Conservation (phyloP, 345 rosid species). For the Eucalyptus marginata region DNA sequence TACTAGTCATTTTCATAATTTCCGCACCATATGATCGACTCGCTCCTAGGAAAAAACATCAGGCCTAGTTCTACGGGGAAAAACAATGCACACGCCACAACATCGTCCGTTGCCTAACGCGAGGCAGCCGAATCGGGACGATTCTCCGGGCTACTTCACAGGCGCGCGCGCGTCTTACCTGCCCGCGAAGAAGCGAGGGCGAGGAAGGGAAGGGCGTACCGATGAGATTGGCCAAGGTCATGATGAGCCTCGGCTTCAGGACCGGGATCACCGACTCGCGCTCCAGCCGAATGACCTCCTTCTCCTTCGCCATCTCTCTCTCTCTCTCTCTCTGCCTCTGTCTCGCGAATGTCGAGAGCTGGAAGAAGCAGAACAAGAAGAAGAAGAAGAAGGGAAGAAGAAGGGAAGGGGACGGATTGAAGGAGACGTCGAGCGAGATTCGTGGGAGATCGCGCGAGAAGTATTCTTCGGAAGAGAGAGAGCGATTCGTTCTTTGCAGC, state of each 20-base stretch:
- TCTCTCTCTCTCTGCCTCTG: not conserved
- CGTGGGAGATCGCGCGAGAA: not conserved
- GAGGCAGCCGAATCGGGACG: not conserved
- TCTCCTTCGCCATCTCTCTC: constrained; percentile 14
- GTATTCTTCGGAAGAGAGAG: not conserved
- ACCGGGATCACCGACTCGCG: constrained; percentile 88
- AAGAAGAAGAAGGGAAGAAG: not conserved
- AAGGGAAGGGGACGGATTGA: not conserved
- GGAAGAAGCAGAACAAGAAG: not conserved
- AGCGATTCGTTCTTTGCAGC: not conserved
- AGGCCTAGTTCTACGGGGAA: not conserved
- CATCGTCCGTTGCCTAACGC: not conserved
- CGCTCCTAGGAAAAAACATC: not conserved
- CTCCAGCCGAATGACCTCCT: constrained; percentile 72
- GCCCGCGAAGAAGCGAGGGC: not conserved
- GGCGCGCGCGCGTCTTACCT: not conserved
- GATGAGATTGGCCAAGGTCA: constrained; percentile 91
- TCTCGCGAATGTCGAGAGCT: not conserved
- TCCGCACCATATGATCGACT: not conserved
- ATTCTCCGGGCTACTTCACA: not conserved
- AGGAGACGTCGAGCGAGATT: constrained; percentile 2
- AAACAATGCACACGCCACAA: not conserved
- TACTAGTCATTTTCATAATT: not conserved
- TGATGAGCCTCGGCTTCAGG: constrained; percentile 87
- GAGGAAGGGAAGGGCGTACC: constrained; percentile 9